Conservation (phyloP, 306 rosid genomes). For the Prunus mume region DNA sequence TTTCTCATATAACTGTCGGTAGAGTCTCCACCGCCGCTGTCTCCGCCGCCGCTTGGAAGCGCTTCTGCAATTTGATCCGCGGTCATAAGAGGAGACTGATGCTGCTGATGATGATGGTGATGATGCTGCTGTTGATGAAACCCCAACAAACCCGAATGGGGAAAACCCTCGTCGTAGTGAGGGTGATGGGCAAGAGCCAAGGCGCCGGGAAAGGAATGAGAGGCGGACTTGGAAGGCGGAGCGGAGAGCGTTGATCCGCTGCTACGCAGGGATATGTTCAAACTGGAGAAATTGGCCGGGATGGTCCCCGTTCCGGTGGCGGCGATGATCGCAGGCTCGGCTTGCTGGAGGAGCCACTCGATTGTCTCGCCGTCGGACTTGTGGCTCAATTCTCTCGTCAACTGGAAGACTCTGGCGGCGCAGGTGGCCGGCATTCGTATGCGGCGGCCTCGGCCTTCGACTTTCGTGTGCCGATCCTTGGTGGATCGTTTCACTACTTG, state of each 20-base stretch:
- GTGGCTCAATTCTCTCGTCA: constrained; percentile 80
- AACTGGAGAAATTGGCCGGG: constrained; percentile 80
- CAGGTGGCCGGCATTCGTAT: constrained; percentile 96
- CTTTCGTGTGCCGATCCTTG: constrained; percentile 87
- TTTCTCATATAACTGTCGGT: constrained; percentile 71
- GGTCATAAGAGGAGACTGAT: constrained; percentile 41
- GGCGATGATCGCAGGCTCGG: constrained; percentile 80
- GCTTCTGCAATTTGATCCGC: constrained; percentile 70
- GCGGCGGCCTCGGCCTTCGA: constrained; percentile 86
- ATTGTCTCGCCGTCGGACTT: constrained; percentile 94
- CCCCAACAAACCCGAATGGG: constrained; percentile 64
- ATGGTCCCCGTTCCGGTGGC: constrained; percentile 89
- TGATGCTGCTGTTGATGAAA: constrained; percentile 40
- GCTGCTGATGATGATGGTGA: constrained; percentile 29
- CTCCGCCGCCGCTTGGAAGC: constrained; percentile 42
- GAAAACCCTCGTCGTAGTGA: constrained; percentile 61
- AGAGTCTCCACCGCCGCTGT: constrained; percentile 44
- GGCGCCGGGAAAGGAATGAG: constrained; percentile 68
- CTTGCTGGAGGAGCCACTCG: constrained; percentile 93
- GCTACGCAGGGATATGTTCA: constrained; percentile 77
- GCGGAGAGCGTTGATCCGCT: constrained; percentile 73
- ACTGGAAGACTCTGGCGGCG: constrained; percentile 87
- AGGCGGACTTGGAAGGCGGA: constrained; percentile 69
- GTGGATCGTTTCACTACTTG: constrained; percentile 64
- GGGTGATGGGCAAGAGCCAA: constrained; percentile 68